Conservation (phyloP, 148 eudicot genomes). For the Fagopyrum homotropicum region DNA sequence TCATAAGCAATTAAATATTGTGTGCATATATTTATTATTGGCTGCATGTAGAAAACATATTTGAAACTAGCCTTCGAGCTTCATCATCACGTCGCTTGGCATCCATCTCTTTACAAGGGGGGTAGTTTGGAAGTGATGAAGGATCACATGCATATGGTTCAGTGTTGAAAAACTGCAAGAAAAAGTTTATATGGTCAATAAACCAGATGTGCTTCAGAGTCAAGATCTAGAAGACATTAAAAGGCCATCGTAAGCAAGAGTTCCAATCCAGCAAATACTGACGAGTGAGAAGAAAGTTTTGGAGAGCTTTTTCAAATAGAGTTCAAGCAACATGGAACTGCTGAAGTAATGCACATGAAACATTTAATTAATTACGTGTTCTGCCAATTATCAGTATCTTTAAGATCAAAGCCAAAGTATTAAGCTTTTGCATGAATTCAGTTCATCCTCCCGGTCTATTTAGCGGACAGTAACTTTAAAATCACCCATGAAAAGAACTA, state of each 20-base stretch:
- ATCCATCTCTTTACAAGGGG: slow-evolving; percentile 93
- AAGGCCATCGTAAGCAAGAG: background rate
- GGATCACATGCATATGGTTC: slow-evolving; percentile 91
- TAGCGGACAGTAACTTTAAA: background rate
- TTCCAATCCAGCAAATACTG: background rate
- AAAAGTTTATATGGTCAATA: background rate
- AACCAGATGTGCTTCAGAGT: background rate
- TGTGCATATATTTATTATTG: no score
- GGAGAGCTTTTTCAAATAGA: background rate
- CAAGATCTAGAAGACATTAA: background rate
- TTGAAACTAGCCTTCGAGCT: slow-evolving; percentile 54
- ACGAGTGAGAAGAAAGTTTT: background rate
- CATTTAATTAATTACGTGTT: background rate
- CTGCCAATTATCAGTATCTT: background rate
- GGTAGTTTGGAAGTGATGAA: slow-evolving; percentile 81
- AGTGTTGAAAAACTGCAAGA: slow-evolving; percentile 65
- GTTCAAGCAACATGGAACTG: slow-evolving; percentile 2
- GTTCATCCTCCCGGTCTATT: background rate
- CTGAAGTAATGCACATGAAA: background rate
- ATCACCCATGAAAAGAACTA: background rate
- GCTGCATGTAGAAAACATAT: no score
- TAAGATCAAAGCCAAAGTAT: background rate
- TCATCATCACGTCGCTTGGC: slow-evolving; percentile 94
- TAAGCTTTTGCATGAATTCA: background rate
- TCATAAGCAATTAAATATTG: no score